These are phyloP conservation scores for Knoxia roxburghii DNA, from an alignment of 257 asterid species.

Conservation along the genomic window DNA sequence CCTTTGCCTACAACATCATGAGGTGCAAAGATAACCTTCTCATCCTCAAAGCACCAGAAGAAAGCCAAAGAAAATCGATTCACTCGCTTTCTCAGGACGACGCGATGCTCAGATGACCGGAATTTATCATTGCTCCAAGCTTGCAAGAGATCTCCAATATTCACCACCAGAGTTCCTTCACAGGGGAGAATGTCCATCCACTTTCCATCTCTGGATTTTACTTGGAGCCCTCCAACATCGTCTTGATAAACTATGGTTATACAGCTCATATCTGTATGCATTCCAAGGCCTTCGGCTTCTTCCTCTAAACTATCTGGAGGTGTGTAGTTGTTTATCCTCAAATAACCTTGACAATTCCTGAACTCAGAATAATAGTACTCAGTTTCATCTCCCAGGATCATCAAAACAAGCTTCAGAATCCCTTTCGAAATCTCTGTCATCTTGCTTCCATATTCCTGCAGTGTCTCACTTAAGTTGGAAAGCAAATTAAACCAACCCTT, in stretches of 20 bases:
- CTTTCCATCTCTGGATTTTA: conserved; percentile 45
- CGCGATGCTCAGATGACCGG: conserved; percentile 66
- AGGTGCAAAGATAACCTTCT: conserved; percentile 54
- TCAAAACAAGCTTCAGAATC: conserved; percentile 34
- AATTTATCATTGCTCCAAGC: conserved; percentile 69
- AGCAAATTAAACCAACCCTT: not conserved
- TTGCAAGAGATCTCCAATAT: conserved; percentile 65
- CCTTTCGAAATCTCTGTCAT: conserved; percentile 40
- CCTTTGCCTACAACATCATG: conserved; percentile 43
- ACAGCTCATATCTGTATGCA: conserved; percentile 82
- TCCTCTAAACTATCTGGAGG: conserved; percentile 29
- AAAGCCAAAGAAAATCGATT: conserved; percentile 59
- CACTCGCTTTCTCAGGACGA: conserved; percentile 35
- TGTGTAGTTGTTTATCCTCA: conserved; percentile 62
- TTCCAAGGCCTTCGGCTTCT: conserved; percentile 64
- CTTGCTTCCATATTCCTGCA: conserved; percentile 59
- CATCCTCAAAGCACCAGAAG: conserved; percentile 77
- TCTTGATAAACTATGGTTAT: conserved; percentile 60
- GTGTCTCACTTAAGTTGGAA: conserved; percentile 28
- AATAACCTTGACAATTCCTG: conserved; percentile 54
- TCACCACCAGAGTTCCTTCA: conserved; percentile 59
- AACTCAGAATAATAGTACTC: conserved; percentile 43
- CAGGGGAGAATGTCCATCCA: conserved; percentile 57
- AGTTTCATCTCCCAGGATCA: conserved; percentile 36
- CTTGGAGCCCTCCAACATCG: conserved; percentile 68